Conservation (phyloP, 1,284 basidiomycete species). For the Fomitopsis palustris region DNA sequence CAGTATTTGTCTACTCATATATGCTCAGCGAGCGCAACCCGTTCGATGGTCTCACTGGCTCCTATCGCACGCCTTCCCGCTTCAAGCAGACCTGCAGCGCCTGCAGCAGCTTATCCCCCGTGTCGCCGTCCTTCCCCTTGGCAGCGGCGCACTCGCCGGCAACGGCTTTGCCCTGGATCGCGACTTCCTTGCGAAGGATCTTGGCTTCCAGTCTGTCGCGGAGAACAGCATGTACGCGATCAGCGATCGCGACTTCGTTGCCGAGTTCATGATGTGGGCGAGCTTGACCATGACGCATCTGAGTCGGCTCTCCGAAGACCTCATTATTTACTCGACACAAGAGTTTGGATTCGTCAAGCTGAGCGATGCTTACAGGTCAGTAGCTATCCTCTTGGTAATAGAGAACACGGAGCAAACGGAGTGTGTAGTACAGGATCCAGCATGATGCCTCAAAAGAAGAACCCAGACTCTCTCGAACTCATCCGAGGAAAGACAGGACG, state of each 20-base stretch:
- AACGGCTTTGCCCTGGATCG: conserved; percentile 94
- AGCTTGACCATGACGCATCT: conserved; percentile 92
- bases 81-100: conserved; percentile 85
- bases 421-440: conserved; percentile 86
- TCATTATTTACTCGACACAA: conserved; percentile 95
- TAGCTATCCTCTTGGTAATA: not conserved
- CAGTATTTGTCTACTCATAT: not conserved
- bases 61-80: conserved; percentile 92
- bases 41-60: conserved; percentile 98
- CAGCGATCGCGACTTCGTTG: conserved; percentile 95
- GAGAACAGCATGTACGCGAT: conserved; percentile 97
- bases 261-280: conserved; percentile 97
- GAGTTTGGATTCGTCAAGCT: conserved; percentile 95
- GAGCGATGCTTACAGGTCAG: conserved; percentile 93
- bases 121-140: conserved; percentile 90
- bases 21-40: conserved; percentile 84
- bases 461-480: conserved; percentile 94
- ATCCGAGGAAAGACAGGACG: conserved; percentile 94
- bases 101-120: conserved; percentile 84
- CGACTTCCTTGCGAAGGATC: conserved; percentile 82
- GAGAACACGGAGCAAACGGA: not conserved
- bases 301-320: conserved; percentile 92
- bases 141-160: conserved; percentile 92
- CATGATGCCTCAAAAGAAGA: conserved; percentile 99
- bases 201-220: conserved; percentile 80